These are phyloP conservation scores for Panicum hallii DNA, from an alignment of 202 grass and related monocot species.

Conservation along the genomic window DNA sequence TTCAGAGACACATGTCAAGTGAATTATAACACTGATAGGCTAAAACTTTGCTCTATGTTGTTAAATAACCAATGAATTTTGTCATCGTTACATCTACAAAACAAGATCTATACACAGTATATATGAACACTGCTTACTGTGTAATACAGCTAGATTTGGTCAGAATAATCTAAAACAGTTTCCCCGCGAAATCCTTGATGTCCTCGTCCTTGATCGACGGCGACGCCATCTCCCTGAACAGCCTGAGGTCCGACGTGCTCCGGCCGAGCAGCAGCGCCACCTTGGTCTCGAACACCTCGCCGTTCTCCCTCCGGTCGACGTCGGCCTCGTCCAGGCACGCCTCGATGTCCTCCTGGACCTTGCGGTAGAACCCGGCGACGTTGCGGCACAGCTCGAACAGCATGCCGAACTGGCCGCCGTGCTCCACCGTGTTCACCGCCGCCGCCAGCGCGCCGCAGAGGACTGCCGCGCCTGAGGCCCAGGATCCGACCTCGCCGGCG, in stretches of 20 bases:
- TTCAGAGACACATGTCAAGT: not conserved
- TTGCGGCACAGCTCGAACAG: constrained; percentile 74
- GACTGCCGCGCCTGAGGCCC: constrained; percentile 24
- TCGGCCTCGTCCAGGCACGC: constrained; percentile 48
- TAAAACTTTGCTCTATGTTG: not conserved
- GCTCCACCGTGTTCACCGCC: constrained; percentile 60
- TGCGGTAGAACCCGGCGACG: constrained; percentile 54
- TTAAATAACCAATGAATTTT: constrained; percentile 4
- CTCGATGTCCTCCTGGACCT: constrained; percentile 75
- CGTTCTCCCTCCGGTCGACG: constrained; percentile 59
- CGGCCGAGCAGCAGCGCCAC: constrained; percentile 72
- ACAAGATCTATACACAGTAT: not conserved
- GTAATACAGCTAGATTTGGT: not conserved
- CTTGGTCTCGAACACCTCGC: constrained; percentile 69
- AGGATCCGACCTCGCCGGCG: not conserved
- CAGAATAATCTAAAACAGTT: constrained; percentile 36
- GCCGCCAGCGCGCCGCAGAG: constrained; percentile 56
- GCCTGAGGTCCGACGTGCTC: constrained; percentile 49
- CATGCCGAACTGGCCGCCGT: constrained; percentile 70
- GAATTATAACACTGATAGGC: not conserved
- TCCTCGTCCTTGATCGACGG: constrained; percentile 45
- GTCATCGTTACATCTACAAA: not conserved
- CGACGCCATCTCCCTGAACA: constrained; percentile 50
- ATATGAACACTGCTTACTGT: not conserved
- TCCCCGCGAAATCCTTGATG: constrained; percentile 66